Base-by-base conservation (phyloP, 495 filamentous ascomycete species). In the Durotheca rogersii region DNA sequence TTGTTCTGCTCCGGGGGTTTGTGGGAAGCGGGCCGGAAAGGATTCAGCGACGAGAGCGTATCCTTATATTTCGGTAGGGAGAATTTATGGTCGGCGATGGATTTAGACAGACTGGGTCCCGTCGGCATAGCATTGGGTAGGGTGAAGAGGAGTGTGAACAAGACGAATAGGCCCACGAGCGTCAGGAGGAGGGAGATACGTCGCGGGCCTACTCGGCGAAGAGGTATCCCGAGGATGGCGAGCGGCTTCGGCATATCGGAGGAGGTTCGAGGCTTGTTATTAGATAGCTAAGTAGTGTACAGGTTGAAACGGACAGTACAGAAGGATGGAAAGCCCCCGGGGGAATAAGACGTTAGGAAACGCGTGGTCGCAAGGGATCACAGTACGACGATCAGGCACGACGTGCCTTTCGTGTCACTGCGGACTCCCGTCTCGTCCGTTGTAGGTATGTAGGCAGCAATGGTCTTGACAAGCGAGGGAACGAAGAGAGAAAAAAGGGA, bases 11-110 rank as follows among this genome's bases (percentile, higher is more conserved):
- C 67, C 16, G 85, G 84, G 0, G 90, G 87, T 49, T 82, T 78
- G 66, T 95, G 90, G n/a, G 84, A 78, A 20, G 83, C 76, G 27
- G 80, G 79, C 40, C 79, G 77, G 63, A 91, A 93, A 21, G 79
- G 74, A 50, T 75, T 77, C 34, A 78, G 47, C 39, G 68, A 62
- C 48, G 71, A 73, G 51, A 64, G 52, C 32, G 60, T 71, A 54
- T 62, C 70, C 43, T 67, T 77, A 57, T 77, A 72, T 43, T 71
- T 74, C 23, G 74, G 67, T 16, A 74, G 60, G 11, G 72, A 66
- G 47, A 74, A 67, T 56, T 66, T 66, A 45, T 67, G 67, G 51
- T 71, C 70, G 55, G 64, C 62, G 15, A 67, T 53, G 27, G 62
- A 63, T 19, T 64, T 58, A 3, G 65, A 67, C 19, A 72, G 61